A percentile compares a stretch with the other conserved stretches of the same genome.
Evolutionary conservation across 306 rosid species (phyloP).

Genomic region (Corylus americana): DNA sequence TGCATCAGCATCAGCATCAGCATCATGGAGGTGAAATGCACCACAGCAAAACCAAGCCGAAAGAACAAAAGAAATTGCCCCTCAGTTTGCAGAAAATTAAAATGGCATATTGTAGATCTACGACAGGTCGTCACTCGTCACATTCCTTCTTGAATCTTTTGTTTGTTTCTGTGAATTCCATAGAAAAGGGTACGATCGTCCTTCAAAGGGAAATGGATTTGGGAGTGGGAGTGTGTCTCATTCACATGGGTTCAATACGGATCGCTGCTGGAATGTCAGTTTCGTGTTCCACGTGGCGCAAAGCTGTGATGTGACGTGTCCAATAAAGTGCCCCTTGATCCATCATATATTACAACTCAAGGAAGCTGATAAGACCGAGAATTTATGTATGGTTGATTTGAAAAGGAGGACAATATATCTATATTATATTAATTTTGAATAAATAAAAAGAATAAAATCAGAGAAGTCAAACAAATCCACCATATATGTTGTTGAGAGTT

Average conservation of each 20-base stretch:
- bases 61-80: neutral
- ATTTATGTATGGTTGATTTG: too few species aligned
- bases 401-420: too few species aligned
- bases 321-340: neutral
- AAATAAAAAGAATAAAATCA: too few species aligned
- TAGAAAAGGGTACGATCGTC: neutral
- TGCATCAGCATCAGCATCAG: neutral
- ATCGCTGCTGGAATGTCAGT: neutral
- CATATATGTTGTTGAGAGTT: too few species aligned
- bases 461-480: too few species aligned
- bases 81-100: neutral
- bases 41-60: neutral
- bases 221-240: neutral
- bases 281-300: neutral
- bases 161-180: too few species aligned
- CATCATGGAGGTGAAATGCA: neutral
- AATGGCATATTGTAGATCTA: neutral
- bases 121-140: too few species aligned
- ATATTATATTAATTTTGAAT: too few species aligned
- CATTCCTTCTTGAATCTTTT: too few species aligned
- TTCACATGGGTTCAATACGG: neutral
- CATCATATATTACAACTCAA: neutral
- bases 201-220: neutral
- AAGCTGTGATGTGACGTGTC: neutral
- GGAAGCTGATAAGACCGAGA: too few species aligned